Evolutionary conservation across 495 filamentous ascomycete species (phyloP).

Genomic region (Talaromyces stipitatus): DNA sequence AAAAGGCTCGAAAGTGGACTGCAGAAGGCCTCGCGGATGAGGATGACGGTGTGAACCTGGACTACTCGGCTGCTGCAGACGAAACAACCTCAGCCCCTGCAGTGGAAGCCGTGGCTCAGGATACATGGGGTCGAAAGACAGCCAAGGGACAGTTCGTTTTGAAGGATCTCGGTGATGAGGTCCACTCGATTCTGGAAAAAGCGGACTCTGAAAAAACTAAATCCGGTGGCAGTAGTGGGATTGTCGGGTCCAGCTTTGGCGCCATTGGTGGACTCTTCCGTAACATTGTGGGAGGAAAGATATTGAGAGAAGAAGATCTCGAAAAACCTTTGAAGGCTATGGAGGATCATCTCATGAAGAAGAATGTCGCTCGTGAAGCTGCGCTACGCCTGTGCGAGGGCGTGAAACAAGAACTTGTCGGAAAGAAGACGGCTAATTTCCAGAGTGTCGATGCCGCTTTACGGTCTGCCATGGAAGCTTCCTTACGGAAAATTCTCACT

Average conservation of each 20-base stretch:
- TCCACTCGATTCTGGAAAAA: constrained; percentile 75
- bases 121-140: constrained; percentile 76
- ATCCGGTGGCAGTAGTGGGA: constrained; percentile 40
- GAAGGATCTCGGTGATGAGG: constrained; percentile 86
- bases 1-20: constrained; percentile 87
- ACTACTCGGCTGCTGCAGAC: constrained; percentile 70
- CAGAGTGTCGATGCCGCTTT: constrained; percentile 84
- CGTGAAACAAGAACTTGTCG: constrained; percentile 80
- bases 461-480: constrained; percentile 76
- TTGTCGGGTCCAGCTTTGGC: constrained; percentile 70
- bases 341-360: constrained; percentile 90
- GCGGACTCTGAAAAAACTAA: constrained; percentile 58
- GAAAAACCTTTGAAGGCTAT: constrained; percentile 89
- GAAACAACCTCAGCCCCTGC: constrained; percentile 42
- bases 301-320: constrained; percentile 76
- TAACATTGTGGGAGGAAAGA: constrained; percentile 91
- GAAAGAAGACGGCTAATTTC: constrained; percentile 87
- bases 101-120: constrained; percentile 66
- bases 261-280: constrained; percentile 81
- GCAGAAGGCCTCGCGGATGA: constrained; percentile 83
- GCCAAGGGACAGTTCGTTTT: constrained; percentile 87
- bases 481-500: constrained; percentile 88
- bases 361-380: constrained; percentile 94
- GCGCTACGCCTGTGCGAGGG: constrained; percentile 86
- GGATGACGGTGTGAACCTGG: constrained; percentile 69